Evolutionary conservation across 2,329 filamentous ascomycete genomes (phyloP), one percentile per base, ranked within the genome.

Genomic region (Coniochaeta sp.): DNA sequence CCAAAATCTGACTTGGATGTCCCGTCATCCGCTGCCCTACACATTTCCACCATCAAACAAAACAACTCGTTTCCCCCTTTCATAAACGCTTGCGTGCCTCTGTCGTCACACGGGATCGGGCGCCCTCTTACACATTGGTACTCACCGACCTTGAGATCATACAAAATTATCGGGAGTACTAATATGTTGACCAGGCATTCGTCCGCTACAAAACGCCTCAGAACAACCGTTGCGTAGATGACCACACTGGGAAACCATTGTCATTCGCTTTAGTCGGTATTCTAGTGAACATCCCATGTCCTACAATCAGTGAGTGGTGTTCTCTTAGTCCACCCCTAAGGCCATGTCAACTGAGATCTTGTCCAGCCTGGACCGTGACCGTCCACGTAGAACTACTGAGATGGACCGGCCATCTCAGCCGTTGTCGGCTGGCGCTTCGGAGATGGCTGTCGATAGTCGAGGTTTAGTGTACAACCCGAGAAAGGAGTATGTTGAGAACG

Each of bases 401-500:
- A 52, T 52, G 47, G 22, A 22, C 14, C 47, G 22, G 24, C 22
- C 47, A 1, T 12, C 47, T 31, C 47, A 52, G 26, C 47, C 47
- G 1, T n/a, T 31, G 22, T 52, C 24, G 47, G 1, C 47, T 31
- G 22, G 22, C 22, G 47, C 14, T n/a, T 22, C 47, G 26, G 47
- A 31, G 33, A 22, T 38, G 34, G 31, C 40, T 58, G 31, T 50
- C 8, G 57, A 58, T 24, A 50, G 40, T 28, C 26, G 22, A 36
- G 38, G 57, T 22, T n/a, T 58, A 12, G 24, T 19, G 11, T 58
- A 50, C 24, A 34, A 44, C 9, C 57, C 59, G 11, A 57, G 54
- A 31, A 59, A 63, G 38, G 63, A 83, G 66, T 81, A 82, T 64
- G 62, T 68, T 67, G 87, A 90, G 70, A 87, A 92, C 73, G 88